Base-by-base conservation (phyloP, 2,329 filamentous ascomycete species). In the Epichloe hybrida region DNA sequence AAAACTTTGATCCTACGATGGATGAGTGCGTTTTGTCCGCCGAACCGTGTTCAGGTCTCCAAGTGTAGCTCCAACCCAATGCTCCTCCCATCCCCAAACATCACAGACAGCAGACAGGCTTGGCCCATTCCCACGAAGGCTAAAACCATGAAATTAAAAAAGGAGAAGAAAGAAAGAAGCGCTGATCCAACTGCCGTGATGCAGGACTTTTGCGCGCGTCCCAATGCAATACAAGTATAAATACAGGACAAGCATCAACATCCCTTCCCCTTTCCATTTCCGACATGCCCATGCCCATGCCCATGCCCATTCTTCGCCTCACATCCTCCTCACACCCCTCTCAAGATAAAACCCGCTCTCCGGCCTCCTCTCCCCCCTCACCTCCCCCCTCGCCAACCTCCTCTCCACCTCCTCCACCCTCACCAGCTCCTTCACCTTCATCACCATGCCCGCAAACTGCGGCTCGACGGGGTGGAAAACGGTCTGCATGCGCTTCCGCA, bases 371-470 rank as follows among this genome's bases (percentile, higher is more conserved):
- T 79, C 73, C 48, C 75, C 75, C 78, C 69, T 81, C 81, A 95
- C 79, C 51, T 70, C 68, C 63, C 23, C 80, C 79, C 13, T 38
- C 7, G 75, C 83, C 68, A 88, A 65, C 35, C 76, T 66, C 54
- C 70, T 65, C 36, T 83, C 80, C 43, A 94, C 88, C 70, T 95
- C 89, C 58, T 81, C 73, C 37, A 95, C 88, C 50, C 80, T 75
- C 44, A 96, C 87, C 55, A 96, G 73, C 71, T 96, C 90, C 74
- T 96, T 96, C 60, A 96, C 88, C 68, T 85, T 84, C 75, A 96
- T 84, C 62, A 96, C 88, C 73, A 94, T 88, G 64, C 90, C 90
- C 9, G 90, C 90, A 55, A 88, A 81, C 58, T 88, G 82, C 41
- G 83, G 80, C 54, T 79, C 79, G 54, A 95, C 88, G 38, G 87